A percentile compares a stretch with the other conserved stretches of the same genome.
Evolutionary conservation across 1,139 yeast genomes (phyloP).

Genomic region (Wickerhamiella infanticola): DNA sequence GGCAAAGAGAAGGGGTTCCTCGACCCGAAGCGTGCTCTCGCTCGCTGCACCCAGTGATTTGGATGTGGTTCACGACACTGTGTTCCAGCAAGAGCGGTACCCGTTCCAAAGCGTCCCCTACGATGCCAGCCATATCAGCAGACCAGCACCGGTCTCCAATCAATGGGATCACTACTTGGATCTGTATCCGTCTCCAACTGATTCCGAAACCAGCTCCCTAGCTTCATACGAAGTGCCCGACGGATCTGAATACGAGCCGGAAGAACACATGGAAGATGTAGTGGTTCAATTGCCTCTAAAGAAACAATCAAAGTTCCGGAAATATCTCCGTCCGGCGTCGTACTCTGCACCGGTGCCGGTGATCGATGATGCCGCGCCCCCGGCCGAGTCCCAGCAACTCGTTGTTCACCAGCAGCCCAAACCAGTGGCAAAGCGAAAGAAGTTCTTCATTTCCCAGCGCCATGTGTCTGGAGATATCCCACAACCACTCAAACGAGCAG

Average conservation of each 20-base stretch:
- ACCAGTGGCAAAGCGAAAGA: not conserved
- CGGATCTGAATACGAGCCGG: conserved; percentile 10
- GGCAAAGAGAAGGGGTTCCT: not conserved
- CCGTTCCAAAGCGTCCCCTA: not conserved
- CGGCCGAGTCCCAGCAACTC: not conserved
- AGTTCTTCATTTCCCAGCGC: not conserved
- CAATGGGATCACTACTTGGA: conserved; percentile 1
- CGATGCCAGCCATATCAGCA: not conserved
- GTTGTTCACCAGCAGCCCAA: not conserved
- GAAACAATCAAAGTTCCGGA: not conserved
- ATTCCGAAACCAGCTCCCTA: not conserved
- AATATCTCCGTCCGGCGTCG: conserved; percentile 1
- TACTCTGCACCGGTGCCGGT: not conserved
- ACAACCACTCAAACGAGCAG: too few species aligned
- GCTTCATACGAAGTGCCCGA: not conserved
- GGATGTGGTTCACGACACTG: not conserved
- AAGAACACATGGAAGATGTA: conserved; percentile 8
- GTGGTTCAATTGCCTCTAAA: conserved; percentile 2
- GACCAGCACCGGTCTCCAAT: not conserved
- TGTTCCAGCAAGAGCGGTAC: not conserved
- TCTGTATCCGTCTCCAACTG: not conserved
- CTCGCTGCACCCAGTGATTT: conserved; percentile 1
- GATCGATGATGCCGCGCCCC: not conserved
- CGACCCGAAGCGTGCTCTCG: not conserved
- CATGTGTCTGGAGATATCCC: not conserved